These are phyloP conservation scores for Microsporum audouinii DNA, from an alignment of 2,329 filamentous ascomycete genomes.

Conservation along the genomic window DNA sequence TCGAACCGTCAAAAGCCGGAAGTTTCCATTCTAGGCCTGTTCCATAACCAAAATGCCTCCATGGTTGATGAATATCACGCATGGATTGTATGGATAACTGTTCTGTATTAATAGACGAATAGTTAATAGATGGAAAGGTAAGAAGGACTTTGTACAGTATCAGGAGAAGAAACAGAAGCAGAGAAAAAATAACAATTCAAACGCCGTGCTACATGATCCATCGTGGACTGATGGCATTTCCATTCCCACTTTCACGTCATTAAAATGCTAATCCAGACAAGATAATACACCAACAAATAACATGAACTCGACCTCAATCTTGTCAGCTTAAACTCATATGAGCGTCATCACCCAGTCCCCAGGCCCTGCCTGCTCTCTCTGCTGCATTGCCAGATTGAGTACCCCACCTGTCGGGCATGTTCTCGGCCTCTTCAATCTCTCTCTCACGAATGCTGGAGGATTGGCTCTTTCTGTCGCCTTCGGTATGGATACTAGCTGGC, in stretches of 20 bases:
- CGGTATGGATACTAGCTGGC: constrained; percentile 20
- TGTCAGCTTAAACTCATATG: constrained; percentile 66
- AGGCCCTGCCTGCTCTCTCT: constrained; percentile 42
- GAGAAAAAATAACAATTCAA: neutral
- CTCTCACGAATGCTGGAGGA: constrained; percentile 26
- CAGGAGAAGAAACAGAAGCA: too few relatives aligned
- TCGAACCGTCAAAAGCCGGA: constrained; percentile 1
- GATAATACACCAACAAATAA: neutral
- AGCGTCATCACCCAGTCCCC: constrained; percentile 75
- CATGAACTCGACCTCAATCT: neutral
- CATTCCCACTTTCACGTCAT: neutral
- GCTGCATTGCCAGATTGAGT: constrained; percentile 46
- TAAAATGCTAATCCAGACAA: neutral
- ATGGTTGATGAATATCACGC: neutral
- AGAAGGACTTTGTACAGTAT: neutral
- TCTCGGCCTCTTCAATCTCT: constrained; percentile 30
- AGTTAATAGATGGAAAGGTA: neutral
- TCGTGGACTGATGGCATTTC: neutral
- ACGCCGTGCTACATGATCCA: neutral
- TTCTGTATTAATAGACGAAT: neutral
- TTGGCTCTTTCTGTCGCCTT: constrained; percentile 11
- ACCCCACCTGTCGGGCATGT: constrained; percentile 42
- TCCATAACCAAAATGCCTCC: neutral
- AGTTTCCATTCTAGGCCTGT: neutral
- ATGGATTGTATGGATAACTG: neutral